Evolutionary conservation across 257 asterid genomes (phyloP).

Genomic region (Voacanga thouarsii): DNA sequence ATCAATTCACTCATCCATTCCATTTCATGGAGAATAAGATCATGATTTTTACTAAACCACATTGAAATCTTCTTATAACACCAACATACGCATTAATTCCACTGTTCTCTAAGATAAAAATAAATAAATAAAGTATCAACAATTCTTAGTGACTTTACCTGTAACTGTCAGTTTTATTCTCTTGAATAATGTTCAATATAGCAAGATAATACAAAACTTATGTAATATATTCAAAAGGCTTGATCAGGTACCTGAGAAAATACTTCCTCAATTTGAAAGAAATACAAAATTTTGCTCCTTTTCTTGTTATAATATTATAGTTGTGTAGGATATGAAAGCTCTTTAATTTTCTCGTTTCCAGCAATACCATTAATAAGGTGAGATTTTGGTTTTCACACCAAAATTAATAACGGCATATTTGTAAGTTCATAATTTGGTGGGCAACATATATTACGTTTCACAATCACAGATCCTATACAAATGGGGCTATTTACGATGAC

Average conservation of each 20-base stretch:
- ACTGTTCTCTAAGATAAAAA: not conserved
- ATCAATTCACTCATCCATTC: too few relatives aligned
- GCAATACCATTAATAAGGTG: not conserved
- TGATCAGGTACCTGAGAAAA: not conserved
- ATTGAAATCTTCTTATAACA: not conserved
- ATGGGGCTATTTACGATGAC: not conserved
- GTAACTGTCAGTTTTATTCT: not conserved
- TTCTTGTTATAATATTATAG: not conserved
- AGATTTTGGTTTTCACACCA: not conserved
- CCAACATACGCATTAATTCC: not conserved
- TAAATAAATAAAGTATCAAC: not conserved
- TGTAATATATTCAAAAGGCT: not conserved
- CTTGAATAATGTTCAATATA: not conserved
- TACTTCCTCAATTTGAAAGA: not conserved
- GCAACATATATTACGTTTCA: not conserved
- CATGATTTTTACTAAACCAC: not conserved
- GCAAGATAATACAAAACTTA: not conserved
- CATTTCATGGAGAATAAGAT: too few relatives aligned
- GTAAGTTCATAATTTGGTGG: not conserved
- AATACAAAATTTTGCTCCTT: not conserved
- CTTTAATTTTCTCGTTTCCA: not conserved
- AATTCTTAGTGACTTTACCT: not conserved
- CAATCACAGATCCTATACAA: not conserved
- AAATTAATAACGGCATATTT: not conserved
- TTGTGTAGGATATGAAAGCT: not conserved